phyloP scores from a whole-genome alignment of 805 yeast species.

The Spathaspora arborariae region DNA sequence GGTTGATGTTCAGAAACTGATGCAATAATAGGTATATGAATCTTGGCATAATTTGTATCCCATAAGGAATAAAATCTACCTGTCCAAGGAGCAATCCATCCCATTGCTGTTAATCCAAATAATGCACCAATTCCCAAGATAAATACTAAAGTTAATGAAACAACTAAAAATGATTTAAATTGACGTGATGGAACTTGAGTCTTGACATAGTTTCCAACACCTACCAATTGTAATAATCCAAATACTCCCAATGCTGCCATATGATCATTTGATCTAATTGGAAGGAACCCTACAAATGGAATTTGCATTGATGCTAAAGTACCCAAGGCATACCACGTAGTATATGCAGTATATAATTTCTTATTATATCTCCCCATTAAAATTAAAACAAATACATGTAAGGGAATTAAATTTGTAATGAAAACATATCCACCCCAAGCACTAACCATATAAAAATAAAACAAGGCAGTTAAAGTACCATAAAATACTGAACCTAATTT shows the following conservation, averaged over 20 bases:
- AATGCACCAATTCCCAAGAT: conserved; percentile 67
- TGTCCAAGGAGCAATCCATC: conserved; percentile 98
- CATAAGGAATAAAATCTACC: conserved; percentile 98
- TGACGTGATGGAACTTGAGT: conserved; percentile 66
- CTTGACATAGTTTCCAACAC: conserved; percentile 78
- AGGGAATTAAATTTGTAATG: conserved; percentile 94
- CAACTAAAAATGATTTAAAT: conserved; percentile 65
- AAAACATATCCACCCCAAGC: conserved; percentile 99
- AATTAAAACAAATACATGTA: conserved; percentile 86
- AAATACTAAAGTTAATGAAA: conserved; percentile 55
- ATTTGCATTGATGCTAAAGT: conserved; percentile 99
- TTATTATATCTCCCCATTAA: conserved; percentile 92
- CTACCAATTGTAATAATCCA: conserved; percentile 88
- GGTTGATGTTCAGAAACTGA: conserved; percentile 99
- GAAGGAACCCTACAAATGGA: conserved; percentile 96
- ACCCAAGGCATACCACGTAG: conserved; percentile 96
- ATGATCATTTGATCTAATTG: conserved; percentile 95
- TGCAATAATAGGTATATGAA: conserved; percentile 97
- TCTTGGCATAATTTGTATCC: conserved; percentile 97
- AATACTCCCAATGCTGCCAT: conserved; percentile 98
- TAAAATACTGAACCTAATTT: conserved; percentile 86
- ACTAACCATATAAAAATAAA: conserved; percentile 96
- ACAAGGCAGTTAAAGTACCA: conserved; percentile 79
- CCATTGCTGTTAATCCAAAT: conserved; percentile 78
- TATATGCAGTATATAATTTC: conserved; percentile 82